Base-by-base conservation (phyloP, 306 rosid species). In the Quercus agrifolia region DNA sequence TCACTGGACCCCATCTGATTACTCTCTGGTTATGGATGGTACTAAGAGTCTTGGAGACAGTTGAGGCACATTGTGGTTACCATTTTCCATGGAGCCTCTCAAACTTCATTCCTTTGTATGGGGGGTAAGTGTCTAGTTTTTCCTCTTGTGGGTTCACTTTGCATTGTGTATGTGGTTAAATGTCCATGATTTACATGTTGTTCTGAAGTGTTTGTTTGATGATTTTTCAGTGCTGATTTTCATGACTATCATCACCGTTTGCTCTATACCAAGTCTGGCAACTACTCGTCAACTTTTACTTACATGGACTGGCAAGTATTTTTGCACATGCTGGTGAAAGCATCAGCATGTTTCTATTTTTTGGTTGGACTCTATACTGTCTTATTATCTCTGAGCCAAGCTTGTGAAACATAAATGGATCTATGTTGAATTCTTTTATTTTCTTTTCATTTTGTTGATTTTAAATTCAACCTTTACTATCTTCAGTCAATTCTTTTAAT, bases 171-270 rank as follows among this genome's bases (percentile, higher is more conserved):
- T 58, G 27, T 61, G 38, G 71, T 61, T 73, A 72, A 76, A 55
- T 28, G 15, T 66, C 41, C 55, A 52, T 68, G 30, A 70, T 10
- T 80, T 70, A 55, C 76, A 73, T 21, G 23, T 83, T 84, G 51
- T 55, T 44, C 71, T 84, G 83, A 80, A 78, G 71, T 71, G 46
- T 62, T 66, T 81, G 49, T 55, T 41, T 71, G 62, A 35, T 69
- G 14, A 67, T 79, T 78, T 72, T 51, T 27, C 95, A 94, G 98
- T 31, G 90, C 98, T 77, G 97, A 94, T 87, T 94, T 94, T 83
- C 98, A 94, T 15, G 98, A 94, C 89, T 94, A 94, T 80, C 98
- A 94, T 80, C 98, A 94, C 80, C 98, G 97, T n/a, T 83, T 92
- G 82, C 88, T 94, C 44, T 94, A 90, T 78, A 94, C 98, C 56